Percentiles rank a stretch among this genome's conserved stretches.
phyloP scores from a whole-genome alignment of 768 basidiomycete genomes.

The Cantharellus cinnabarinus region DNA sequence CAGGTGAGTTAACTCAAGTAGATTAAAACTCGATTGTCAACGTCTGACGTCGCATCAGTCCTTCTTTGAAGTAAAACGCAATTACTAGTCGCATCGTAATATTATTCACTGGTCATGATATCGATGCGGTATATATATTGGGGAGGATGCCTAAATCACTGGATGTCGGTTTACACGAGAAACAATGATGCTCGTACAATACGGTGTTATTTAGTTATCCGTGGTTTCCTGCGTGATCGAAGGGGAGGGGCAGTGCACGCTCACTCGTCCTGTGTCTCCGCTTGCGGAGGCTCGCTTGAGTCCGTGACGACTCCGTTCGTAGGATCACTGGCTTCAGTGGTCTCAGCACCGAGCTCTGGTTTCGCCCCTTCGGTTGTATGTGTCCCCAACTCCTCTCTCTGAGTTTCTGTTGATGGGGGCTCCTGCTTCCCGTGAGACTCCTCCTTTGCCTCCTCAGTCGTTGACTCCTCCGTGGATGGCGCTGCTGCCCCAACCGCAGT shows the following conservation, averaged over 20 bases:
- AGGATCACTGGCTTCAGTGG: not conserved
- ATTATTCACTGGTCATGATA: not conserved
- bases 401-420: constrained; percentile 14
- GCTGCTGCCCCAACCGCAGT: constrained; percentile 11
- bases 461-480: constrained; percentile 12
- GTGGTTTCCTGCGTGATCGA: too few relatives aligned
- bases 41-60: constrained; percentile 25
- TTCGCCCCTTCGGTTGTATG: not conserved
- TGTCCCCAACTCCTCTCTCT: constrained; percentile 4
- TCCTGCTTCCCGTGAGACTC: constrained; percentile 14
- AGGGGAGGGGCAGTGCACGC: too few relatives aligned
- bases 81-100: constrained; percentile 30
- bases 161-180: too few relatives aligned
- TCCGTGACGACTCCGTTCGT: not conserved
- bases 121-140: too few relatives aligned
- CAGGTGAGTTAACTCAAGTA: constrained; percentile 32
- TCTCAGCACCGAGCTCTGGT: not conserved
- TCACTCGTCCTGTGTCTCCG: not conserved
- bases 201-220: too few relatives aligned
- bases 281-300: not conserved
- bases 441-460: constrained; percentile 5
- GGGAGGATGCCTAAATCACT: too few relatives aligned
- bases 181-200: too few relatives aligned
- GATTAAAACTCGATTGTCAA: not conserved
- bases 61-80: constrained; percentile 82